These are phyloP conservation scores for Astraeus odoratus DNA, from an alignment of 768 basidiomycete species.

Conservation along the genomic window DNA sequence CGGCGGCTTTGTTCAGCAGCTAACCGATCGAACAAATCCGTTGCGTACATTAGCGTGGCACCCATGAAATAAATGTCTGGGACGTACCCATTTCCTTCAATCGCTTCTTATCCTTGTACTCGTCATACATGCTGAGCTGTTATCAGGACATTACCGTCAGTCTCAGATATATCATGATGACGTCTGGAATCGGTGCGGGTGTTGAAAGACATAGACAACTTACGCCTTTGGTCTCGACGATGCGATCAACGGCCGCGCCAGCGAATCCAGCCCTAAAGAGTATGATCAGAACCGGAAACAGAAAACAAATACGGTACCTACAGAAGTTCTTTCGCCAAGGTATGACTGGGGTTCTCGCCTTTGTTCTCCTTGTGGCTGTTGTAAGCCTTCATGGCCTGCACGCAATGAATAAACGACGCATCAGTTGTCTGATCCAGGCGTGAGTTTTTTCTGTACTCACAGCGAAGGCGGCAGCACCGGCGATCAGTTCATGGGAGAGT, in stretches of 20 bases:
- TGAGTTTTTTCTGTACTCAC: slow-evolving; percentile 21
- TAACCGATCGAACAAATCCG: no score
- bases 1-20: no score
- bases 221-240: slow-evolving; percentile 54
- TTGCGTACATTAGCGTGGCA: no score
- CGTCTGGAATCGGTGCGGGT: neutral
- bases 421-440: neutral
- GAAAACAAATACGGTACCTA: slow-evolving; percentile 11
- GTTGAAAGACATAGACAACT: slow-evolving; percentile 7
- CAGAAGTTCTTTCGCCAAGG: slow-evolving; percentile 51
- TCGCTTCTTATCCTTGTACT: neutral
- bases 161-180: neutral
- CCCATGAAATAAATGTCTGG: no score
- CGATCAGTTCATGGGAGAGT: slow-evolving; percentile 61
- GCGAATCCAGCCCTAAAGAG: slow-evolving; percentile 43
- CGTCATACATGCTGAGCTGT: neutral
- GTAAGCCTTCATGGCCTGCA: slow-evolving; percentile 59
- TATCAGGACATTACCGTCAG: neutral
- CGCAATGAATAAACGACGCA: neutral
- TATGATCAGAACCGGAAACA: neutral
- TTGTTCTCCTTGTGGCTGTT: slow-evolving; percentile 44
- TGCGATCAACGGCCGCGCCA: slow-evolving; percentile 46
- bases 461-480: slow-evolving; percentile 61
- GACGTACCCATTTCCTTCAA: neutral
- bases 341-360: slow-evolving; percentile 46